Conservation (phyloP, 2,329 filamentous ascomycete species). For the Paracorniculantispora psalliotae region DNA sequence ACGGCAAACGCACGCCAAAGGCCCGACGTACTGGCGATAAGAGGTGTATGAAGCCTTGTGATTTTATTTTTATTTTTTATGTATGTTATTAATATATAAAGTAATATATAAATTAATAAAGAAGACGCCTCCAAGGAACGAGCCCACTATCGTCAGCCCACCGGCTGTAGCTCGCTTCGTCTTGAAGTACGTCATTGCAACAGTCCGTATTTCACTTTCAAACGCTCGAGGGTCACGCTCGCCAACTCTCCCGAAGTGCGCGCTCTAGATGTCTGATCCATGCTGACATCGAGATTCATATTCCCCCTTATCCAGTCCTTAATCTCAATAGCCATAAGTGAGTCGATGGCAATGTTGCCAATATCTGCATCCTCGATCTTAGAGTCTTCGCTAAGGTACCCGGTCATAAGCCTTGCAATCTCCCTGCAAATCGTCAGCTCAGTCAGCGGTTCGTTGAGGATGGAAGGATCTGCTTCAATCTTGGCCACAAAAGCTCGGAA, state of each 20-base stretch:
- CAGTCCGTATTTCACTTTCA: not conserved
- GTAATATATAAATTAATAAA: no score
- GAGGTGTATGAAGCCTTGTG: no score
- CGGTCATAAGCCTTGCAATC: not conserved
- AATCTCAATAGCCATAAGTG: conserved; percentile 4
- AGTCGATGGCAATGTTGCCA: conserved; percentile 1
- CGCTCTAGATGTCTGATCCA: not conserved
- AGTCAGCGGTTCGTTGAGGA: not conserved
- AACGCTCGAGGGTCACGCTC: not conserved
- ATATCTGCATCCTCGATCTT: not conserved
- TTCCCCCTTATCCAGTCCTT: conserved; percentile 3
- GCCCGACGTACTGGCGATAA: no score
- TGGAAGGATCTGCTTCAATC: not conserved
- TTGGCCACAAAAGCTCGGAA: not conserved
- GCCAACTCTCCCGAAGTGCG: not conserved
- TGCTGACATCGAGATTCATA: conserved; percentile 2
- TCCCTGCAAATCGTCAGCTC: not conserved
- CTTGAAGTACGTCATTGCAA: not conserved
- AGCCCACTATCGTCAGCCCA: conserved; percentile 4
- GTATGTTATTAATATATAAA: no score
- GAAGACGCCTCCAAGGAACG: no score
- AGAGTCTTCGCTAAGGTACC: not conserved
- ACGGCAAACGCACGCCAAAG: no score
- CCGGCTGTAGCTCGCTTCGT: conserved; percentile 2
- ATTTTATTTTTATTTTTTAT: no score